phyloP scores from a whole-genome alignment of 177 flowering plant genomes.

The Vitis hybrid region DNA sequence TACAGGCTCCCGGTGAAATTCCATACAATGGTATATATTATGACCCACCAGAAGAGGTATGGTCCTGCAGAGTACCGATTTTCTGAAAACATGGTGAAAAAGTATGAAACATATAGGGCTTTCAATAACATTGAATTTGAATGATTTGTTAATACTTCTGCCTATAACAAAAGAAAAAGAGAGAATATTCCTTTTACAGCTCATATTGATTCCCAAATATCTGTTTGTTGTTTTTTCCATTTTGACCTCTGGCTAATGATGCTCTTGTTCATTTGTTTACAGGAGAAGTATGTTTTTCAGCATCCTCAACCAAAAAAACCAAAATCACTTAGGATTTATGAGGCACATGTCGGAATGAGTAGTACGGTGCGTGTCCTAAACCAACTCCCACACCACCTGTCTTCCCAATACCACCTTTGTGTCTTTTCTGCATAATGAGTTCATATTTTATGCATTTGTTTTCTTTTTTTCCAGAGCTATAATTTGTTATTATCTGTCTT shows the following conservation, averaged over 20 bases:
- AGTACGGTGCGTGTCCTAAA: slow-evolving; percentile 52
- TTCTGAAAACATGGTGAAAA: neutral
- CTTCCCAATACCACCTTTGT: too few species aligned
- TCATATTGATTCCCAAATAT: too few species aligned
- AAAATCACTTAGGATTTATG: slow-evolving; percentile 87
- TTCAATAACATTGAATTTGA: neutral
- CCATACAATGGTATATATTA: slow-evolving; percentile 94
- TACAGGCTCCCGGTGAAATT: slow-evolving; percentile 95
- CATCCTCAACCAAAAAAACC: slow-evolving; percentile 92
- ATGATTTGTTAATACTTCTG: neutral
- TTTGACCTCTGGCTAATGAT: neutral
- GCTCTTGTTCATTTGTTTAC: slow-evolving; percentile 17
- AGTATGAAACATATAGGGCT: too few species aligned
- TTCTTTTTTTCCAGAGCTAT: slow-evolving; percentile 11
- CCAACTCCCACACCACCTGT: too few species aligned
- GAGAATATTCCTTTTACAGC: too few species aligned
- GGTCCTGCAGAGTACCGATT: slow-evolving; percentile 2
- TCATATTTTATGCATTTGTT: slow-evolving; percentile 17
- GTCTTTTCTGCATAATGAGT: too few species aligned
- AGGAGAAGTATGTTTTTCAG: slow-evolving; percentile 83
- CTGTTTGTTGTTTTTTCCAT: too few species aligned
- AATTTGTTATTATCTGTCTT: neutral
- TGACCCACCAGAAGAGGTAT: slow-evolving; percentile 97
- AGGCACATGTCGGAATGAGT: slow-evolving; percentile 99
- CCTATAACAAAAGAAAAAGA: too few species aligned